Evolutionary conservation across 148 eudicot genomes (phyloP), one percentile per base, ranked within the genome.

Genomic region (Oxyria digyna): DNA sequence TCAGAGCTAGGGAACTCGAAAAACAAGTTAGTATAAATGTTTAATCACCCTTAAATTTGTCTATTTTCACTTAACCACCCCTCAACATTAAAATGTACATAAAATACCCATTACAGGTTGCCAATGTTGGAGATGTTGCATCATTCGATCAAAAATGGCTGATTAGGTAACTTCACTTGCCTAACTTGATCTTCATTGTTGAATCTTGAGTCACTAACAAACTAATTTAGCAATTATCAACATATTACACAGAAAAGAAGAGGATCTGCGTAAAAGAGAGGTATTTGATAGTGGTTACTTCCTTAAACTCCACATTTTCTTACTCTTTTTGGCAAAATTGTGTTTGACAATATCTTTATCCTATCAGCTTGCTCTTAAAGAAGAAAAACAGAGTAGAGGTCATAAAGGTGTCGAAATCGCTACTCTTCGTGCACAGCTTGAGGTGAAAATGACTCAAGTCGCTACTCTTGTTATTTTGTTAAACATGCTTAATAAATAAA

Each of bases 231-330:
- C 12, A 35, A 73, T 54, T 73, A 32, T 70, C 45, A 72, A 70
- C 67, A 32, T 73, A 45, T 38, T 73, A 45, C 78, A 62, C 89
- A 95, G 99, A 85, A 95, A 91, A 85, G 97, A 95, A 83, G 96
- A 90, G 73, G 96, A 90, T 72, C 71, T 95, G 72, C 93, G 94
- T 32, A 88, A 88, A 84, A 83, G 97, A 81, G 99, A 95, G 96
- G 99, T 94, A 74, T 74, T 79, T 76, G 18, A 29, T 59, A 17
- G 15, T 59, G 35, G 27, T 49, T 18, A 49, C 57, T 49, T 21
- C 57, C 21, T 20, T n/a, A n/a, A n/a, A n/a, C n/a, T n/a, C n/a
- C n/a, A n/a, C n/a, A n/a, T n/a, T n/a, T 33, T 2, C 3, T 33
- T 2, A 38, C 41, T 38, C 41, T 0, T 38, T 38, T 38, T 38